phyloP scores from a whole-genome alignment of 306 rosid genomes.

The Carpinus fangiana region DNA sequence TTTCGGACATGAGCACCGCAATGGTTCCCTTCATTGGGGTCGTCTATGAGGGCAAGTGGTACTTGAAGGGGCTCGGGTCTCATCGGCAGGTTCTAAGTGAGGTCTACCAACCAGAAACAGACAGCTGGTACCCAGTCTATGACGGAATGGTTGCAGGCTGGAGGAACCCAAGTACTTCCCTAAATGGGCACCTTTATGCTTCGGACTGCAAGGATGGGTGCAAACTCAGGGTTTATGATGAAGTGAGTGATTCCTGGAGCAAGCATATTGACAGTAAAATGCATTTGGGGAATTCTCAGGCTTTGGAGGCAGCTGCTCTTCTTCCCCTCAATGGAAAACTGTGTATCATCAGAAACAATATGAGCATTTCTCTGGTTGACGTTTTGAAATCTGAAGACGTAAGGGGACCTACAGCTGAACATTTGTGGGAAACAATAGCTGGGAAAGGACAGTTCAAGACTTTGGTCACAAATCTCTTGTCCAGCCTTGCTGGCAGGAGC shows the following conservation, averaged over 20 bases:
- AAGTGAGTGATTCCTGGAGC: slow-evolving; percentile 66
- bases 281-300: slow-evolving; percentile 69
- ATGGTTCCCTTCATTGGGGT: slow-evolving; percentile 90
- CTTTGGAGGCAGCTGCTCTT: slow-evolving; percentile 77
- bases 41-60: slow-evolving; percentile 83
- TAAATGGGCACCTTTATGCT: slow-evolving; percentile 74
- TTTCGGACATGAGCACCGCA: slow-evolving; percentile 85
- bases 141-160: slow-evolving; percentile 86
- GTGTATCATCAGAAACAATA: slow-evolving; percentile 69
- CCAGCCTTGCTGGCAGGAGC: slow-evolving; percentile 80
- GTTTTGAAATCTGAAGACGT: slow-evolving; percentile 54
- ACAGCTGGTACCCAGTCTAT: slow-evolving; percentile 69
- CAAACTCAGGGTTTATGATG: slow-evolving; percentile 64
- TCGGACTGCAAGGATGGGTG: slow-evolving; percentile 86
- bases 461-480: slow-evolving; percentile 73
- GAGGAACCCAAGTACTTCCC: slow-evolving; percentile 76
- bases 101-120: slow-evolving; percentile 71
- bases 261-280: slow-evolving; percentile 66
- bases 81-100: slow-evolving; percentile 80
- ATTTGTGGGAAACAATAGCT: slow-evolving; percentile 74
- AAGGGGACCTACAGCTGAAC: slow-evolving; percentile 54
- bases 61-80: slow-evolving; percentile 76
- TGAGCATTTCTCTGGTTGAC: slow-evolving; percentile 81
- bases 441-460: slow-evolving; percentile 83
- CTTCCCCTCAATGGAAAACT: slow-evolving; percentile 74